Evolutionary conservation across 257 asterid species (phyloP).

Genomic region (Fraxinus quadrangulata): DNA sequence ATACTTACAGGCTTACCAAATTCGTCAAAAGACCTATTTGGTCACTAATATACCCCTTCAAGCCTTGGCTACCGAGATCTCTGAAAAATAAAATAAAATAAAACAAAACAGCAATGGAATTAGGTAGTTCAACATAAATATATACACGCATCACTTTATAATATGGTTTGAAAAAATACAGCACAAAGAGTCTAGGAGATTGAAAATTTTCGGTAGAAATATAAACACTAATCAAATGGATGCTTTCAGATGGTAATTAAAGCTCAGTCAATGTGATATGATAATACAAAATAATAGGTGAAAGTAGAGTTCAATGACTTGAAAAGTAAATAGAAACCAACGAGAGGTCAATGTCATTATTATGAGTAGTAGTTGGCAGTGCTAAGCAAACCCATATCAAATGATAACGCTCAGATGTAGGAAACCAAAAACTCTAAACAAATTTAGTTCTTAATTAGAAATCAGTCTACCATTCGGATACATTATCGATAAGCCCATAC

Average conservation of each 20-base stretch:
- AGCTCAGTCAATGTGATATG: neutral
- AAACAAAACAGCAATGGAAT: neutral
- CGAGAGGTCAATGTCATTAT: neutral
- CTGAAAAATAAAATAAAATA: slow-evolving; percentile 41
- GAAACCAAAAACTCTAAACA: neutral
- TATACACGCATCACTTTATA: neutral
- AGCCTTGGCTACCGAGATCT: slow-evolving; percentile 92
- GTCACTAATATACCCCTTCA: slow-evolving; percentile 80
- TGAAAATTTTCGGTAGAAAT: neutral
- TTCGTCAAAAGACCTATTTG: slow-evolving; percentile 70
- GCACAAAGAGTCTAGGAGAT: neutral
- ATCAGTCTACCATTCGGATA: neutral
- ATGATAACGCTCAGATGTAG: neutral
- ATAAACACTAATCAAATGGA: neutral
- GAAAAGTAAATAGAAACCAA: neutral
- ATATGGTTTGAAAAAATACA: neutral
- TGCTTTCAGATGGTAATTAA: slow-evolving; percentile 1
- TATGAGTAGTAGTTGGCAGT: neutral
- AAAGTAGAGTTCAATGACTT: neutral
- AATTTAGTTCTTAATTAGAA: neutral
- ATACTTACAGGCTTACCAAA: slow-evolving; percentile 95
- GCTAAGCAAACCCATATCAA: neutral
- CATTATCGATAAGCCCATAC: neutral
- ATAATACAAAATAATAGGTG: neutral
- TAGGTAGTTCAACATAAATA: neutral